These are phyloP conservation scores for Stachybotrys chartarum DNA, from an alignment of 2,329 filamentous ascomycete species.

Conservation along the genomic window DNA sequence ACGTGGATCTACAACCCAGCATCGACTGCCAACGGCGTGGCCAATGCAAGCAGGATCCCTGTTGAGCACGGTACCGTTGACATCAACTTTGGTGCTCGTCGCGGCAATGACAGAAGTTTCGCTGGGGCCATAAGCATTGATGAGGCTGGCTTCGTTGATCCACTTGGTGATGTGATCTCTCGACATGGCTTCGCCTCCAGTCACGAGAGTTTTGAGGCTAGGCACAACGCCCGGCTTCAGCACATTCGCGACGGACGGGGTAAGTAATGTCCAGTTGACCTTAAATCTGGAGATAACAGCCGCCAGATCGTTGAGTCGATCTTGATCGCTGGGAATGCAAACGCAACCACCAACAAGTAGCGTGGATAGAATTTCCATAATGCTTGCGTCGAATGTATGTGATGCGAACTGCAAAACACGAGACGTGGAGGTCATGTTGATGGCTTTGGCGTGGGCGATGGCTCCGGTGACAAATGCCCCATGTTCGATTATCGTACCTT, in stretches of 20 bases:
- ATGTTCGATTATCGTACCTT: constrained; percentile 13
- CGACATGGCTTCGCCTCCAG: background rate
- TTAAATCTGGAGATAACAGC: constrained; percentile 3
- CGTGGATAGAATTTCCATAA: constrained; percentile 7
- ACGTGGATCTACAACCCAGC: constrained; percentile 31
- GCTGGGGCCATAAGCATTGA: constrained; percentile 2
- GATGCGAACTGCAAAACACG: constrained; percentile 8
- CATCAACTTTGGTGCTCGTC: constrained; percentile 24
- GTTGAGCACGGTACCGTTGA: background rate
- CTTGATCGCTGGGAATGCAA: constrained; percentile 10
- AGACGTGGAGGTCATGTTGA: constrained; percentile 1
- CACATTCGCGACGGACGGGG: constrained; percentile 7
- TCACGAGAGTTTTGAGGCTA: constrained; percentile 1
- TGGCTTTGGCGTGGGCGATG: background rate
- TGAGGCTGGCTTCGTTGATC: constrained; percentile 2
- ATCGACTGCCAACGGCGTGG: constrained; percentile 2
- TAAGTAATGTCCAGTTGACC: constrained; percentile 6
- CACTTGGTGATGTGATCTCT: constrained; percentile 1
- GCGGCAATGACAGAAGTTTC: background rate
- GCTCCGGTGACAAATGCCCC: constrained; percentile 3
- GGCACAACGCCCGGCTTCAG: constrained; percentile 3
- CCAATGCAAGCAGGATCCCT: constrained; percentile 5
- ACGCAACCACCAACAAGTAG: constrained; percentile 7
- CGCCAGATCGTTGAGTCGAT: constrained; percentile 8
- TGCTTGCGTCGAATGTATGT: constrained; percentile 10